Evolutionary conservation across 768 basidiomycete species (phyloP).

Genomic region (Agaricus bisporus): DNA sequence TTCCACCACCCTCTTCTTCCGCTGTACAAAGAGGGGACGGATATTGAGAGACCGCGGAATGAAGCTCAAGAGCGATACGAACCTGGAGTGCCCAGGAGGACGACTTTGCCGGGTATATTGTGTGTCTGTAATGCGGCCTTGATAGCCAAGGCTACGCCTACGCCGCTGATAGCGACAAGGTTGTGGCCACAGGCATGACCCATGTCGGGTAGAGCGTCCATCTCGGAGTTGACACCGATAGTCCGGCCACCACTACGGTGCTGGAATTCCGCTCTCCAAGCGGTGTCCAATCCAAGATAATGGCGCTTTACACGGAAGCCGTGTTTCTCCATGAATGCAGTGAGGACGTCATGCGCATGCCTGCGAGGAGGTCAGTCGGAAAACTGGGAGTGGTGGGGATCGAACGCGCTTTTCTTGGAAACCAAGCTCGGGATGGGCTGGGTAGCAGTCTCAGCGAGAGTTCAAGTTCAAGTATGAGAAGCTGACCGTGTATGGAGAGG

Average conservation of each 20-base stretch:
- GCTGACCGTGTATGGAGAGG: constrained; percentile 64
- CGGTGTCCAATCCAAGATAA: constrained; percentile 67
- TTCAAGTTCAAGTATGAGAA: not conserved
- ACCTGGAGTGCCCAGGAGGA: constrained; percentile 78
- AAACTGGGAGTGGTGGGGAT: not conserved
- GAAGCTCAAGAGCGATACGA: not conserved
- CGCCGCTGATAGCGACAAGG: constrained; percentile 73
- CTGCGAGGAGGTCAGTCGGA: constrained; percentile 26
- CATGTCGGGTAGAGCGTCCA: constrained; percentile 58
- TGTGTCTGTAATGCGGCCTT: constrained; percentile 61
- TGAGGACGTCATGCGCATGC: constrained; percentile 65
- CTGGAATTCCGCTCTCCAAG: constrained; percentile 71
- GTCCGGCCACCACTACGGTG: constrained; percentile 55
- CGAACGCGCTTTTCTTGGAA: constrained; percentile 57
- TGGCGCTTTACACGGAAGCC: constrained; percentile 69
- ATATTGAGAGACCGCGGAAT: not conserved
- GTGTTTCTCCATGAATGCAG: constrained; percentile 57
- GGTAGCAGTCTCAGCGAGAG: constrained; percentile 8
- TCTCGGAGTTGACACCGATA: constrained; percentile 77
- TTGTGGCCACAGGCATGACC: constrained; percentile 78
- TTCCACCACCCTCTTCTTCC: constrained; percentile 77
- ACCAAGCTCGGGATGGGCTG: constrained; percentile 60
- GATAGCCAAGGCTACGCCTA: constrained; percentile 68
- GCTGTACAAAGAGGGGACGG: constrained; percentile 32
- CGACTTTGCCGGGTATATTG: constrained; percentile 57